A percentile compares a stretch with the other conserved stretches of the same genome.
These are phyloP conservation scores for Zoysia matrella DNA, from an alignment of 202 grass and related monocot genomes.

Conservation along the genomic window DNA sequence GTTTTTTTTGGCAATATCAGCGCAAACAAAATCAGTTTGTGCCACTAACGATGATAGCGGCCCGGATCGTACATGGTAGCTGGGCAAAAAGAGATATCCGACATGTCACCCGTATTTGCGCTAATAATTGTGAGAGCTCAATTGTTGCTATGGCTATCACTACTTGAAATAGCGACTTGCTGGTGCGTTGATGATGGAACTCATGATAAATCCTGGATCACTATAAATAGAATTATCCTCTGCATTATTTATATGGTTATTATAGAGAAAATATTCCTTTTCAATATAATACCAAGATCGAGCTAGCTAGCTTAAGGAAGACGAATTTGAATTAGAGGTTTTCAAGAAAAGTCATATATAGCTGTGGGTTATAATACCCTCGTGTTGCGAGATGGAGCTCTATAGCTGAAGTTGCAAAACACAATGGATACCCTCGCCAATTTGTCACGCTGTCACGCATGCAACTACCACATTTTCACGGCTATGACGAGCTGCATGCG, in stretches of 20 bases:
- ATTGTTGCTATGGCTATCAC: background rate
- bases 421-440: too few relatives aligned
- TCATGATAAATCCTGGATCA: too few relatives aligned
- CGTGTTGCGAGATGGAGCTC: too few relatives aligned
- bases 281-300: too few relatives aligned
- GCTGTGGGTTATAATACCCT: too few relatives aligned
- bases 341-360: too few relatives aligned
- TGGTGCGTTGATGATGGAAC: background rate
- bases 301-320: too few relatives aligned
- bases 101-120: slow-evolving; percentile 31
- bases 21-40: background rate
- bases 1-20: background rate
- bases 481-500: too few relatives aligned
- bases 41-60: slow-evolving; percentile 30
- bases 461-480: too few relatives aligned
- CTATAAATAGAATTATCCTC: background rate
- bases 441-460: too few relatives aligned
- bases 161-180: slow-evolving; percentile 5
- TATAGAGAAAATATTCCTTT: background rate
- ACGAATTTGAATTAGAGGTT: too few relatives aligned
- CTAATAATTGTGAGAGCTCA: slow-evolving; percentile 18
- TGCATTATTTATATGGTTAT: background rate
- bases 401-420: too few relatives aligned
- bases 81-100: slow-evolving; percentile 26
- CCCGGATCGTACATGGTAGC: slow-evolving; percentile 1